Percentiles rank a stretch among this genome's conserved stretches.
These are phyloP conservation scores for Mucor circinelloides DNA, from an alignment of 371 early-diverging fungal species.

Conservation along the genomic window DNA sequence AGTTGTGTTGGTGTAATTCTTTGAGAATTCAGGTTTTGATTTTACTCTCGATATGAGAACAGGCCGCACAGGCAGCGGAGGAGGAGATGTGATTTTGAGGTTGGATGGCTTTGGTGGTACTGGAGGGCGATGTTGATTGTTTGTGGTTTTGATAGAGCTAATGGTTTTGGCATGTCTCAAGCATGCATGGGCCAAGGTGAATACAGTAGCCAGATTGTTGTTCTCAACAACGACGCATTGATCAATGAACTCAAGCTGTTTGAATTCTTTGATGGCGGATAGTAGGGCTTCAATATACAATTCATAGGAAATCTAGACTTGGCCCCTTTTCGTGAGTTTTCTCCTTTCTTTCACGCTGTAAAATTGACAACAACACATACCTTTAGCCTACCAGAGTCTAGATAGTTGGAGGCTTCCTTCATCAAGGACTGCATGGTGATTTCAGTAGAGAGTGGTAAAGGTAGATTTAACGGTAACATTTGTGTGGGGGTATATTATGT, in stretches of 20 bases:
- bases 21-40: conserved; percentile 7
- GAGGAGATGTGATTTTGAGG: conserved; percentile 14
- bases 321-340: conserved; percentile 2
- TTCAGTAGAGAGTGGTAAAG: conserved; percentile 19
- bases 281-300: conserved; percentile 41
- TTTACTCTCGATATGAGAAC: conserved; percentile 1
- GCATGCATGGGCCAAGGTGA: conserved; percentile 38
- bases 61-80: conserved; percentile 42
- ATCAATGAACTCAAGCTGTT: conserved; percentile 40
- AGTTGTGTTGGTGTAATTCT: background rate
- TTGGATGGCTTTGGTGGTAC: conserved; percentile 39
- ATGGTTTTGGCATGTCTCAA: conserved; percentile 33
- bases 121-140: conserved; percentile 19
- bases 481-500: background rate
- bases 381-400: conserved; percentile 20
- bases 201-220: conserved; percentile 25
- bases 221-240: conserved; percentile 27
- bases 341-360: background rate
- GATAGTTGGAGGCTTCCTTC: conserved; percentile 19
- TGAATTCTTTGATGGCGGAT: conserved; percentile 31
- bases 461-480: background rate
- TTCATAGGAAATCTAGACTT: conserved; percentile 37
- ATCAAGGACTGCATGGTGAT: conserved; percentile 18
- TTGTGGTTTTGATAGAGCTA: conserved; percentile 8
- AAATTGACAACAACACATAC: conserved; percentile 5